Conservation (phyloP, 2,329 filamentous ascomycete species). For the Chrysosphaeria jannelii region DNA sequence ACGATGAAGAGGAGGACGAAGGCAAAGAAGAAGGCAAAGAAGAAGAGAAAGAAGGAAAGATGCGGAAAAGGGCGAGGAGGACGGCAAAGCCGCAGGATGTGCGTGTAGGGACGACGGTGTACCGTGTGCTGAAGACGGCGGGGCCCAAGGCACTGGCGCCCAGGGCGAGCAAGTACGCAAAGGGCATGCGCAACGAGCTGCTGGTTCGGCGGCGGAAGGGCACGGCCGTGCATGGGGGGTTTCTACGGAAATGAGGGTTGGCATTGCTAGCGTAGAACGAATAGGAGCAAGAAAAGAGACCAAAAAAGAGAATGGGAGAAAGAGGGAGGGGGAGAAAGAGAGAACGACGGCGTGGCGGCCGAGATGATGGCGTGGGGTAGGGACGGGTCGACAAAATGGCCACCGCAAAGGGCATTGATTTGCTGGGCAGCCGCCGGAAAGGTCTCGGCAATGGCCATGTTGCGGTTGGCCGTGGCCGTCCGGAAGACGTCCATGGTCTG, state of each 20-base stretch:
- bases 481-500: constrained; percentile 63
- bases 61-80: not conserved
- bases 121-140: constrained; percentile 15
- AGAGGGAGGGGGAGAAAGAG: not conserved
- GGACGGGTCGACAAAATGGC: constrained; percentile 24
- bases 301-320: not conserved
- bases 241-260: constrained; percentile 10
- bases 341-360: not conserved
- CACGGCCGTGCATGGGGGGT: constrained; percentile 13
- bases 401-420: constrained; percentile 36
- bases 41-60: not conserved
- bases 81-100: constrained; percentile 14
- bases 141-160: constrained; percentile 18
- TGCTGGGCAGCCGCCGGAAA: constrained; percentile 43
- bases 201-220: constrained; percentile 13
- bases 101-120: constrained; percentile 21
- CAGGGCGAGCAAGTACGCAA: constrained; percentile 13
- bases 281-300: not conserved
- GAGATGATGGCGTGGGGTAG: constrained; percentile 11
- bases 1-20: constrained; percentile 12
- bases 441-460: constrained; percentile 32
- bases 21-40: constrained; percentile 5
- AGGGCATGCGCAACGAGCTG: constrained; percentile 14
- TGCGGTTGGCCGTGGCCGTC: constrained; percentile 30
- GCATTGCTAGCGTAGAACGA: constrained; percentile 1